Evolutionary conservation across 2,329 filamentous ascomycete species (phyloP), one percentile per base, ranked within the genome.

Genomic region (Claviceps humidiphila): DNA sequence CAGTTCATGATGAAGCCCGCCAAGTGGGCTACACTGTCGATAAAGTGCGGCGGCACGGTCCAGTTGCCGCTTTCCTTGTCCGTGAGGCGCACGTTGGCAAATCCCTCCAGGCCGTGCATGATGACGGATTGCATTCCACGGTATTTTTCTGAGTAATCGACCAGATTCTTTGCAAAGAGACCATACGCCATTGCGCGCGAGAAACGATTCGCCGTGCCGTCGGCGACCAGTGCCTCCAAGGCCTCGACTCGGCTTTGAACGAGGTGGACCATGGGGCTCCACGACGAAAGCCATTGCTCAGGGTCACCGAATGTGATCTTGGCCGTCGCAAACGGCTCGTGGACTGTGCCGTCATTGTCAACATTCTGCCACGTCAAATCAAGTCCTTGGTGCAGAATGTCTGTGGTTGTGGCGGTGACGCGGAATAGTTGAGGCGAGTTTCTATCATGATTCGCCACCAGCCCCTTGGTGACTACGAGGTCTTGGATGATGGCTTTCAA

Each of bases 391-490:
- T 64, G 63, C 52, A 71, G 67, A 40, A 77, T 68, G 56, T 81
- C 73, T 26, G 70, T 69, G 4, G 59, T 61, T 1, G 55, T 45
- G 11, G 58, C 56, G 2, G 58, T 58, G 30, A 69, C 61, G 17
- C 61, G 64, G 53, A 66, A 64, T 9, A 63, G 55, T 51, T 66
- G 68, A 4, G 63, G 63, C 5, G 42, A 55, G 8, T 55, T 56
- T 7, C 58, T 61, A 49, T 65, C 58, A 4, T 58, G 58, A 1
- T 69, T 55, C 0, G 52, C 56, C 5, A 58, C 53, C 3, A 58
- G 53, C 1, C 52, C 56, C 73, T 87, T 86, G 49, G 75, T 75
- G 1, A 86, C 82, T 62, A 84, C 79, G 72, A 89, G 81, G 48
- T 81, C 71, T 56, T 73, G 74, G 20, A 88, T 78, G 57, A 87